Evolutionary conservation across 2,329 filamentous ascomycete genomes (phyloP).

Genomic region (Neofusicoccum ribis): DNA sequence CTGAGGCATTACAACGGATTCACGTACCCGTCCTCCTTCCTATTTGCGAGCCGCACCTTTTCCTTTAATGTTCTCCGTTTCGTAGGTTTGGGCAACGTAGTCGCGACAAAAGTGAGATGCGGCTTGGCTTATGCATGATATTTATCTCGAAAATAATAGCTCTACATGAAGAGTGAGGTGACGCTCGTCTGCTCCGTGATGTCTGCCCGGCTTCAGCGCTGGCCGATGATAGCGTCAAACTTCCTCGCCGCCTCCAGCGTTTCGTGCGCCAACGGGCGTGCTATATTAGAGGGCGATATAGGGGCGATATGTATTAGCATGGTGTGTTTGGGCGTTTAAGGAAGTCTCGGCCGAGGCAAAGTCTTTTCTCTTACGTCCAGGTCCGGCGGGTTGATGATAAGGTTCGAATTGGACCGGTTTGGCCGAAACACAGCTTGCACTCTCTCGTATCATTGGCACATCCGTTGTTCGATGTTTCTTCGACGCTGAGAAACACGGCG

Average conservation of each 20-base stretch:
- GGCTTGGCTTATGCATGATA: conserved; percentile 18
- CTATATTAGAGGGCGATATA: conserved; percentile 4
- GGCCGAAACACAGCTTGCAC: conserved; percentile 5
- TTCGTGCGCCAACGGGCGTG: not conserved
- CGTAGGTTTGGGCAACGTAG: conserved; percentile 18
- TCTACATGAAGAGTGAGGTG: not conserved
- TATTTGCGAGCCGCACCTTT: conserved; percentile 14
- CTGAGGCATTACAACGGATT: conserved; percentile 15
- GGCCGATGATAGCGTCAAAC: conserved; percentile 4
- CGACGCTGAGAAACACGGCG: not conserved
- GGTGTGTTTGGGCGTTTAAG: conserved; percentile 2
- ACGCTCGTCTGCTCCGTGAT: too few relatives aligned
- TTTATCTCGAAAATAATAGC: conserved; percentile 16
- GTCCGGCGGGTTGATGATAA: not conserved
- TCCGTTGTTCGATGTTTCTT: not conserved
- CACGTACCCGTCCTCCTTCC: conserved; percentile 2
- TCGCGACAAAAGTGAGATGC: conserved; percentile 18
- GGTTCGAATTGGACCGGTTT: not conserved
- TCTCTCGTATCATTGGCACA: not conserved
- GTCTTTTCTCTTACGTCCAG: not conserved
- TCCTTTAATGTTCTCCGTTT: conserved; percentile 17
- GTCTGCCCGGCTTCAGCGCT: not conserved
- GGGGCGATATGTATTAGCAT: not conserved
- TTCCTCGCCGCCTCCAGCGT: not conserved
- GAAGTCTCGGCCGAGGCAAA: conserved; percentile 1